phyloP scores from a whole-genome alignment of 345 rosid species.

The Cochlearia excelsa region DNA sequence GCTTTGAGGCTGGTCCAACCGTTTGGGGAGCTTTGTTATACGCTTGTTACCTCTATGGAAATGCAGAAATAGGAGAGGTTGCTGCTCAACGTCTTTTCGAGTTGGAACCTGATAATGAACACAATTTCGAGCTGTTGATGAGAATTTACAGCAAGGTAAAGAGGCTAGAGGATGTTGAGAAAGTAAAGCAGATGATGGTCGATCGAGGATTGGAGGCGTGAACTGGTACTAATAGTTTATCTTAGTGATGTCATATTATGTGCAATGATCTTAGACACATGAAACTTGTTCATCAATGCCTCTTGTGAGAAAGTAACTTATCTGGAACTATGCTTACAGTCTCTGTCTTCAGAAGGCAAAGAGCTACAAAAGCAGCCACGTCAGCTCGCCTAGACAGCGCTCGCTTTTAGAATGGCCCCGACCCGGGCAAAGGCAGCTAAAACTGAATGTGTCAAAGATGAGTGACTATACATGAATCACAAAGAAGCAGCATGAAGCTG shows the following conservation, averaged over 20 bases:
- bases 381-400: constrained; percentile 63
- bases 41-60: constrained; percentile 62
- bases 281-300: constrained; percentile 41
- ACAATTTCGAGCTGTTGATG: constrained; percentile 69
- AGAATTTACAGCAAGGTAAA: constrained; percentile 53
- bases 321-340: constrained; percentile 58
- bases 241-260: constrained; percentile 7
- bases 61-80: constrained; percentile 59
- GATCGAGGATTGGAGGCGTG: constrained; percentile 57
- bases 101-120: constrained; percentile 78
- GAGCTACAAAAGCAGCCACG: constrained; percentile 55
- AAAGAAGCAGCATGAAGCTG: constrained; percentile 54
- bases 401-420: constrained; percentile 54
- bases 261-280: not conserved
- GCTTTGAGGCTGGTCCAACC: constrained; percentile 66
- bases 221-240: constrained; percentile 10
- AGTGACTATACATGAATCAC: constrained; percentile 52
- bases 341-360: constrained; percentile 56
- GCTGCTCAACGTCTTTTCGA: constrained; percentile 73
- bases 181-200: constrained; percentile 58
- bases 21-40: constrained; percentile 88
- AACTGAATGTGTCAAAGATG: constrained; percentile 48
- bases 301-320: constrained; percentile 62
- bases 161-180: constrained; percentile 50
- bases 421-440: constrained; percentile 52